Conservation (phyloP, 169 alveolate species). For the Fabrea salina region DNA sequence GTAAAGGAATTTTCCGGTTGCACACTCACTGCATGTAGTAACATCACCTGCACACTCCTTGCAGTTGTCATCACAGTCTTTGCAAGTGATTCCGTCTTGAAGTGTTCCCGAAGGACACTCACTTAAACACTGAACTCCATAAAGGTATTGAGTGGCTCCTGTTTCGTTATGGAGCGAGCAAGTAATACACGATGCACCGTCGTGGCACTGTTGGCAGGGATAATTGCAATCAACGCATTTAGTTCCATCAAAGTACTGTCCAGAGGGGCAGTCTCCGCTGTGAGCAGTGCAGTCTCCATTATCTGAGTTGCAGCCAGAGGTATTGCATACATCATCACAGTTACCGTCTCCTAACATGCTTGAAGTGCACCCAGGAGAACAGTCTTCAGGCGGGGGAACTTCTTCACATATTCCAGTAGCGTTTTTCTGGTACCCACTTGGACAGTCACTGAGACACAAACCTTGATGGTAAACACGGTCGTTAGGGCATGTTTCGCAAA, state of each 20-base stretch:
- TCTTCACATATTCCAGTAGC: not conserved
- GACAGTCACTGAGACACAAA: not conserved
- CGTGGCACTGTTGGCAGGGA: constrained; percentile 14
- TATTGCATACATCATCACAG: not conserved
- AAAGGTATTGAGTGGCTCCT: not conserved
- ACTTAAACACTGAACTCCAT: constrained; percentile 1
- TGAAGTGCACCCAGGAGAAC: constrained; percentile 28
- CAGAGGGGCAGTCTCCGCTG: not conserved
- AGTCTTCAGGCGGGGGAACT: not conserved
- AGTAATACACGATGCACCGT: not conserved
- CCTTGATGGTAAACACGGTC: not conserved
- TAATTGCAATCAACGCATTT: not conserved
- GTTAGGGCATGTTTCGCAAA: not conserved
- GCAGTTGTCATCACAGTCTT: not conserved
- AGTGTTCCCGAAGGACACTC: constrained; percentile 25
- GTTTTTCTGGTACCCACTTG: not conserved
- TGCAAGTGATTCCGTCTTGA: not conserved
- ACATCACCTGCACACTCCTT: not conserved
- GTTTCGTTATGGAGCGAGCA: not conserved
- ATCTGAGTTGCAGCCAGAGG: constrained; percentile 6
- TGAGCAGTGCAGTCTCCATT: not conserved
- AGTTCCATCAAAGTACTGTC: not conserved
- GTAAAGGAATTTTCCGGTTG: not conserved
- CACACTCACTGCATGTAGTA: not conserved
- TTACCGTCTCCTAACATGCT: not conserved